Evolutionary conservation across 2,329 filamentous ascomycete genomes (phyloP), one percentile per base, ranked within the genome.

Genomic region (Microdochium bolleyi): DNA sequence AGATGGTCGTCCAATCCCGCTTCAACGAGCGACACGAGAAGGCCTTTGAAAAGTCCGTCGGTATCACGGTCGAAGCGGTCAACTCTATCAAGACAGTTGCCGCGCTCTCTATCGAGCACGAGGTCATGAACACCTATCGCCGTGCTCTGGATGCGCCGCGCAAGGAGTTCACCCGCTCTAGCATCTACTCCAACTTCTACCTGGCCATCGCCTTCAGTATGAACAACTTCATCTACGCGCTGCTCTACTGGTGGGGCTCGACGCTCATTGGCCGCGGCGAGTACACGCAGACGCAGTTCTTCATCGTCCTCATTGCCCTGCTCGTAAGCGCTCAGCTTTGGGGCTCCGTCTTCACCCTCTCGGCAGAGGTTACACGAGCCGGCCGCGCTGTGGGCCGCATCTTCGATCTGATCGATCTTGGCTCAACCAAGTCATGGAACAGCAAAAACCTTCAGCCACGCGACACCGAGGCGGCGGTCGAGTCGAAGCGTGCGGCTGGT

Each of bases 221-320:
- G 10, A 79, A 83, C 21, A 87, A 85, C 61, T 75, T 88, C 50
- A 80, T 89, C 24, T 88, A 90, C 61, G 84, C 86, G 0, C 78
- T 92, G 52, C 84, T 86, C 0, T 91, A 89, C 67, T 92, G 87
- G 85, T 92, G 87, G 86, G 87, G 87, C 3, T 78, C 86, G 0
- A 85, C 81, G 59, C 81, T 83, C 56, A 88, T 91, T 54, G 78
- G 84, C 51, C 74, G 77, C 44, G 86, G 87, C 3, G 71, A 80
- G 53, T 86, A 86, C 58, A 74, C 70, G 2, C 79, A 79, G 46
- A 80, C 83, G 30, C 78, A 87, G n/a, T 91, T 90, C 70, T 84
- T 91, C 65, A 86, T 88, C 60, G 84, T 91, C 8, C 74, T 89
- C 3, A 76, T 87, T 5, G 78, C 86, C 3, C 79, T 92, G 59